Evolutionary conservation across 1,139 yeast species (phyloP), one percentile per base, ranked within the genome.

Genomic region (Hansenula sp.): DNA sequence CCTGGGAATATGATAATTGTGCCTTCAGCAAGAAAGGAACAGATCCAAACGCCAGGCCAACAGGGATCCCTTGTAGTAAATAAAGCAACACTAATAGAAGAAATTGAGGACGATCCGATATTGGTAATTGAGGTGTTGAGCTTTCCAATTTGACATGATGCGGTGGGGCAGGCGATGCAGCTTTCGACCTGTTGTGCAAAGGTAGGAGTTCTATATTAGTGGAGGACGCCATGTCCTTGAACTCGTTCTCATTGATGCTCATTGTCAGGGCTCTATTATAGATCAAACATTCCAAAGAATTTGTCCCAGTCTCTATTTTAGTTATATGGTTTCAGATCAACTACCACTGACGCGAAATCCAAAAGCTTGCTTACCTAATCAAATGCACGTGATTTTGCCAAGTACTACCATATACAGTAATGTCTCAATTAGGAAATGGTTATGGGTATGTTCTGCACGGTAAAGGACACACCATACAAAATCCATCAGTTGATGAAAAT

Each of bases 21-120:
- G 93, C 77, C 62, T 93, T 93, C 47, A 94, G 71, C 30, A 94
- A 70, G 58, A 91, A 93, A 1, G 99, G 99, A n/a, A 93, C 76
- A 1, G 96, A 84, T 4, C 99, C 99, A 68, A 93, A 90, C 2
- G 96, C 96, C 36, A 93, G 66, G 0, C 99, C 99, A 15, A 91
- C 95, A 0, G 99, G 99, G 5, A 93, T 82, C 24, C 99, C 99
- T 62, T 93, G 99, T 12, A 91, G 72, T 38, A 90, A 68, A 59
- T 93, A 93, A 27, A 93, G 67, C 9, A 85, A 58, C 10, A 88
- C 82, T 44, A 93, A 68, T 15, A 91, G 72, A 36, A 75, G 66
- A 60, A 93, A 93, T 45, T 91, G 88, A 17, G 84, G 84, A 44
- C 84, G 62, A 54, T 85, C 93, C 38, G 58, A 60, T 18, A 57